Evolutionary conservation across 768 basidiomycete genomes (phyloP).

Genomic region (Boletus barrowsii): DNA sequence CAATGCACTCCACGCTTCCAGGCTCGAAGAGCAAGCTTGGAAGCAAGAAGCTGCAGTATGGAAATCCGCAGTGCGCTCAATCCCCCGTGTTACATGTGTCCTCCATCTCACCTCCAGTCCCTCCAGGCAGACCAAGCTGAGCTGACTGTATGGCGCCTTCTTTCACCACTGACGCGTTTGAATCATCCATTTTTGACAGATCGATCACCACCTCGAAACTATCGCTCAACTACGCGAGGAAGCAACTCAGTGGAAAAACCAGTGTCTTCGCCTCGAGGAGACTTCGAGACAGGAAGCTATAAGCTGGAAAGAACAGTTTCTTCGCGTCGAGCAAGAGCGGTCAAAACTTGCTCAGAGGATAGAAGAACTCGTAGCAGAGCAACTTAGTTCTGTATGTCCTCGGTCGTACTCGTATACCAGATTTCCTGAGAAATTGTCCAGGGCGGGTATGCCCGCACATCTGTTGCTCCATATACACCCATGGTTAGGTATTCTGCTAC

Average conservation of each 20-base stretch:
- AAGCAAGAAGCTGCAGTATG: conserved; percentile 40
- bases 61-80: conserved; percentile 48
- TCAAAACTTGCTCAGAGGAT: conserved; percentile 53
- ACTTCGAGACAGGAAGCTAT: conserved; percentile 47
- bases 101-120: conserved; percentile 1
- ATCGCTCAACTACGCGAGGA: conserved; percentile 64
- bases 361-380: conserved; percentile 56
- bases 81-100: conserved; percentile 6
- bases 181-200: conserved; percentile 35
- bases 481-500: conserved; percentile 23
- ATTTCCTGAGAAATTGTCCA: conserved; percentile 6
- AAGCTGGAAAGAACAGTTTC: conserved; percentile 80
- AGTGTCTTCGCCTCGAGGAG: conserved; percentile 48
- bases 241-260: conserved; percentile 69
- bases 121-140: conserved; percentile 54
- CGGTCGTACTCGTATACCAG: not conserved
- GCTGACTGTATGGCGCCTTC: conserved; percentile 42
- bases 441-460: conserved; percentile 13
- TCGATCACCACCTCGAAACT: conserved; percentile 56
- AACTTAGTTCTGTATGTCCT: conserved; percentile 39
- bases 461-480: conserved; percentile 34
- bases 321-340: conserved; percentile 69
- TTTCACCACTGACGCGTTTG: not conserved
- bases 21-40: conserved; percentile 47
- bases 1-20: conserved; percentile 42